Evolutionary conservation across 2,329 filamentous ascomycete genomes (phyloP), one percentile per base, ranked within the genome.

Genomic region (Colletotrichum phormii): DNA sequence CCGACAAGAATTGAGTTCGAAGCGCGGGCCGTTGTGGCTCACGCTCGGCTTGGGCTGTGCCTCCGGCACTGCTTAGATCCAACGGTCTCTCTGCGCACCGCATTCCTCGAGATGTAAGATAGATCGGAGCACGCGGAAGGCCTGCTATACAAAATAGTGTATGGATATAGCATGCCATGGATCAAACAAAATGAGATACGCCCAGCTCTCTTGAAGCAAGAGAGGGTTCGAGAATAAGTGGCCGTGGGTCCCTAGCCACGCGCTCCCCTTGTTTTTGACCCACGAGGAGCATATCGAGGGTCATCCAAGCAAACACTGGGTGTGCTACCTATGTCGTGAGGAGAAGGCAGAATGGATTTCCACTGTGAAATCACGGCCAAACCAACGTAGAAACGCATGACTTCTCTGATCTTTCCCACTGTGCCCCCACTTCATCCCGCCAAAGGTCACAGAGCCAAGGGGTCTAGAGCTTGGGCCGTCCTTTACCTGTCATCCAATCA

Each of bases 401-500:
- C 37, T 18, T 26, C 37, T n/a, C 42, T 49, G 18, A 49, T 8
- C 42, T 22, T n/a, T 35, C 67, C 9, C 51, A 69, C 33, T 31
- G 22, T 42, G 53, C 35, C 46, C 55, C 71, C 71, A 71, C 55
- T 55, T 37, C 53, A 51, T 64, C 60, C 55, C 46, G 33, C 46
- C 60, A 49, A 46, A 46, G 42, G 9, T 53, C 31, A 7, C 60
- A 51, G 31, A 46, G 53, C 9, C 58, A 24, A 11, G 42, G 65
- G 42, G 53, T 64, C 31, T 18, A 67, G 67, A 71, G 71, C 66
- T 73, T 71, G 61, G 60, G 57, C 60, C 67, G 51, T 57, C 54
- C 22, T 1, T 24, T 7, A n/a, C 49, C n/a, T 26, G 24, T 18
- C 18, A 35, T 31, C 71, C 71, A 73, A 73, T 73, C 60, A 57